A percentile compares a stretch with the other conserved stretches of the same genome.
Evolutionary conservation across 257 asterid species (phyloP).

Genomic region (Nicotiana noctiflora): DNA sequence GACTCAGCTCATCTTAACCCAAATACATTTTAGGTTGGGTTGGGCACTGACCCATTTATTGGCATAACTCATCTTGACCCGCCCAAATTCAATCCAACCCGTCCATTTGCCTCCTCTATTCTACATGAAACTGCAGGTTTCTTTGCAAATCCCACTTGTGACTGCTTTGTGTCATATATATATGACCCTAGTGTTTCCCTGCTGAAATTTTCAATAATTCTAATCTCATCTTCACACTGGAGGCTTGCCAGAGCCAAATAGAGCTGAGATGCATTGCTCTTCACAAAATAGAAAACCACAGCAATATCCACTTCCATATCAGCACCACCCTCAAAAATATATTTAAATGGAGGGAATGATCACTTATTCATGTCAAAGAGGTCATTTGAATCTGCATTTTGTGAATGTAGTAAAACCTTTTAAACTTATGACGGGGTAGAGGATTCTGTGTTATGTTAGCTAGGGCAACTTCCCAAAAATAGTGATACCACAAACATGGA

Average conservation of each 20-base stretch:
- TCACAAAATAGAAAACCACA: constrained; percentile 62
- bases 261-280: constrained; percentile 68
- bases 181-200: constrained; percentile 65
- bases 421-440: not conserved
- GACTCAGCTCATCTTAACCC: too few relatives aligned
- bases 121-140: constrained; percentile 54
- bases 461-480: not conserved
- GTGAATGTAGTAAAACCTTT: not conserved
- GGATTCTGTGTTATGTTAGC: not conserved
- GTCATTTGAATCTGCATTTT: constrained; percentile 36
- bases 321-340: constrained; percentile 52
- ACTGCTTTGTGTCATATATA: constrained; percentile 50
- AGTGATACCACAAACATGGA: not conserved
- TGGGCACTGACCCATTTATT: too few relatives aligned
- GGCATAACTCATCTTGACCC: too few relatives aligned
- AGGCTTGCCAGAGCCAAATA: constrained; percentile 89
- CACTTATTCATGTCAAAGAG: constrained; percentile 54
- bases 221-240: constrained; percentile 53
- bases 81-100: too few relatives aligned
- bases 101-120: too few relatives aligned
- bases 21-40: too few relatives aligned
- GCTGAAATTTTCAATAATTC: constrained; percentile 89
- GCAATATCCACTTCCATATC: constrained; percentile 61
- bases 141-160: constrained; percentile 76
- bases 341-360: constrained; percentile 49